Base-by-base conservation (phyloP, 352 stramenopile species). In the Phytophthora vignae region DNA sequence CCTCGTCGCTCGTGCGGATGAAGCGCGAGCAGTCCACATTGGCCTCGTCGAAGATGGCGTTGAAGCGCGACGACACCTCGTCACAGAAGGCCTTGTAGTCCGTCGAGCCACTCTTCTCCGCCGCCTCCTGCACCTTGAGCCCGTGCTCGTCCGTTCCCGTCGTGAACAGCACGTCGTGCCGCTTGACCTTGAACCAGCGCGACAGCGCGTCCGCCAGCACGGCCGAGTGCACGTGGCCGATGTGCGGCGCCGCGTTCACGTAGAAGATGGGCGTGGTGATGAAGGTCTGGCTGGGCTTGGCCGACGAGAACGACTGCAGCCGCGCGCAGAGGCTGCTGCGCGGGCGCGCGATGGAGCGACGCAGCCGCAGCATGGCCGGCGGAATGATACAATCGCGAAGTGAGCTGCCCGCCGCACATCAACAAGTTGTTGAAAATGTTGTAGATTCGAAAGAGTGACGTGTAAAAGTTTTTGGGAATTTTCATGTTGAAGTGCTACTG, bases 221-320 rank as follows among this genome's bases (percentile, higher is more conserved):
- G 3, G 89, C 94, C 52, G 97, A 99, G 87, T 99, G 99, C 46
- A 98, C 96, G 87, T 99, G 98, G 48, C 98, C 98, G 57, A 99
- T 99, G 84, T 99, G 98, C 22, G 98, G 98, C 74, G 97, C 92
- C 71, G 98, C 98, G 74, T 99, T 99, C 44, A 99, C 97, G 83
- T 99, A 99, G 82, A 99, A 99, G 68, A 99, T 99, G 7, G 98
- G 98, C n/a, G 98, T 99, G 58, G 96, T 99, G 60, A 99, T 86
- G 31, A 88, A 82, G 29, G 80, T 83, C 31, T 75, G 52, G 10
- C 66, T 69, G 36, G 22, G 33, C 49, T 7, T 59, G 36, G 33
- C 14, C 36, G 54, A 6, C 46, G 40, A 6, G 36, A 11, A 49
- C 40, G 36, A 49, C 40, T 49, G 40, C 40, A 21, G 40, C 40